These are phyloP conservation scores for Trametes polyzona DNA, from an alignment of 1,284 basidiomycete genomes.

Conservation along the genomic window DNA sequence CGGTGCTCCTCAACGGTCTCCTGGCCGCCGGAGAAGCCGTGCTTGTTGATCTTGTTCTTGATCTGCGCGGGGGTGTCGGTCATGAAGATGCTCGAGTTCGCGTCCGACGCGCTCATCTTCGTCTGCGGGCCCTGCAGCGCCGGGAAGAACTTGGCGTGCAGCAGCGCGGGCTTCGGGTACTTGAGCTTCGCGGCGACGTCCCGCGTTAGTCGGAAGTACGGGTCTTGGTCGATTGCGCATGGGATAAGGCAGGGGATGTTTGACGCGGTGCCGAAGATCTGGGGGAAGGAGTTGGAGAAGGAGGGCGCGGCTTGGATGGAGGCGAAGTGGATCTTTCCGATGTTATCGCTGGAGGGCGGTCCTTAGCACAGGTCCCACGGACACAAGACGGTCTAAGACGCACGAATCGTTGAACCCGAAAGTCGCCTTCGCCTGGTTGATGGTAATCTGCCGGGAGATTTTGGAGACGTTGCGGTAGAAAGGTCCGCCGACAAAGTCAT, in stretches of 20 bases:
- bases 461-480: conserved; percentile 97
- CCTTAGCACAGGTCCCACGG: not conserved
- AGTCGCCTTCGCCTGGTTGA: conserved; percentile 92
- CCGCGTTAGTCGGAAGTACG: conserved; percentile 96
- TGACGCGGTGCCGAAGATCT: conserved; percentile 88
- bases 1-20: conserved; percentile 96
- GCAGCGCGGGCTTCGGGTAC: conserved; percentile 92
- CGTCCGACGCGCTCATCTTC: conserved; percentile 97
- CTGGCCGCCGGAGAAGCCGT: conserved; percentile 88
- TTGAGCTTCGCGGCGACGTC: conserved; percentile 94
- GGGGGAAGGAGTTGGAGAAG: conserved; percentile 98
- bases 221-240: conserved; percentile 97
- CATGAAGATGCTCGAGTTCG: conserved; percentile 94
- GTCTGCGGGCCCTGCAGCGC: conserved; percentile 97
- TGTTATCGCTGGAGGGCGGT: conserved; percentile 77
- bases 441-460: conserved; percentile 92
- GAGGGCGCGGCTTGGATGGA: conserved; percentile 97
- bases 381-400: conserved; percentile 37
- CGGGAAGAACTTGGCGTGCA: conserved; percentile 98
- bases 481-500: conserved; percentile 86
- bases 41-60: conserved; percentile 97
- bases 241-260: conserved; percentile 96
- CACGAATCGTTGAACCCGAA: conserved; percentile 97
- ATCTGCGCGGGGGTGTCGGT: conserved; percentile 92
- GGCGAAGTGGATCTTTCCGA: conserved; percentile 98